Base-by-base conservation (phyloP, 176 grass and related monocot genomes). In the Zoysia japonica region DNA sequence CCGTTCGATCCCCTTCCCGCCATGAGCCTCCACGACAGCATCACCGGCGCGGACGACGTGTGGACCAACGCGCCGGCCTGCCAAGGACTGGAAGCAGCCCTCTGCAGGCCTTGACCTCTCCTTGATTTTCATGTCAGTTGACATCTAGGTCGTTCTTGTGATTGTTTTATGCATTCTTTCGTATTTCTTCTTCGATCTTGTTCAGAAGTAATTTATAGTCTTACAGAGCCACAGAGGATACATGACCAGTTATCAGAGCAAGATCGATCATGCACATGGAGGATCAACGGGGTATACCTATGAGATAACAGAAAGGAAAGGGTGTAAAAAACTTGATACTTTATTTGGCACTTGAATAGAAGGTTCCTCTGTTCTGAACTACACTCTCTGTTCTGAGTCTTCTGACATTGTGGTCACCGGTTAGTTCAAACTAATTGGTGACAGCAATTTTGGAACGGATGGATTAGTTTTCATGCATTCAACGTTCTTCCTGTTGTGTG, bases 71-170 rank as follows among this genome's bases (percentile, higher is more conserved):
- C 78, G 36, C 16, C 85, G 56, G 82, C 66, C 11, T 82, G 78
- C 67, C 82, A 89, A 62, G 85, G 65, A 15, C 68, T 87, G 70
- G 91, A 93, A 75, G 84, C 91, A 1, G 85, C 91, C 41, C 79
- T 93, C 64, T 87, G 76, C 82, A 67, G 78, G 64, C 80, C 79
- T 13, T 52, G 38, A 78, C 57, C 49, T 77, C 12, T 28, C 56
- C 6, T 47, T 7, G 45, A 6, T 4, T 47, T 47, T 12, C 51
- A 53, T 78, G 17, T 74, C 74, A 38, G 12, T 51, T 78, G 10
- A n/a, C 14, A 48, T 47, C 16, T 28, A 28, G 61, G 39, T 51
- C 80, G 39, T 53, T 60, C 75, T 47, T 47, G 76, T 12, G 20
- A 54, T 56, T 54, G 61, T 47, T 60, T 68, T 67, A 42, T 63